Percentiles rank a stretch among this genome's conserved stretches.
Evolutionary conservation across 2,329 filamentous ascomycete species (phyloP).

Genomic region (Fusarium nematophilum): DNA sequence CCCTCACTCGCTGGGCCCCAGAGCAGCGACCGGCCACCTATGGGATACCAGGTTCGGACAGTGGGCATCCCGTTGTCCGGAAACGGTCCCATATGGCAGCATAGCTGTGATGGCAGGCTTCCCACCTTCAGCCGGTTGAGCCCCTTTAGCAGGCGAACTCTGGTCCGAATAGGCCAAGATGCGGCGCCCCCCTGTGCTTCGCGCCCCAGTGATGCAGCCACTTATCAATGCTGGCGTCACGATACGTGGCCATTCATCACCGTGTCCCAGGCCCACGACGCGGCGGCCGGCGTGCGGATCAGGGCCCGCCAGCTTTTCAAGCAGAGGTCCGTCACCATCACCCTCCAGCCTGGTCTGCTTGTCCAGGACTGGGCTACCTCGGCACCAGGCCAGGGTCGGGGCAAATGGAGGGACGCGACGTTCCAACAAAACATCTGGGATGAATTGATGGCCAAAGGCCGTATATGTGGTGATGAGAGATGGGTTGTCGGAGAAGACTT

Average conservation of each 20-base stretch:
- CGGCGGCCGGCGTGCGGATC: slow-evolving; percentile 57
- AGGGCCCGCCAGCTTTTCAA: slow-evolving; percentile 60
- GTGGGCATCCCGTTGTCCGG: slow-evolving; percentile 66
- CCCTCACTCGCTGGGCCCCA: slow-evolving; percentile 61
- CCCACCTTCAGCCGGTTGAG: background rate
- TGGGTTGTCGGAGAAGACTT: slow-evolving; percentile 71
- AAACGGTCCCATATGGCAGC: slow-evolving; percentile 61
- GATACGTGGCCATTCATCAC: slow-evolving; percentile 64
- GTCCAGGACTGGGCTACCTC: slow-evolving; percentile 2
- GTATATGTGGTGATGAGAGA: slow-evolving; percentile 68
- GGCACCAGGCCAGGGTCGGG: slow-evolving; percentile 23
- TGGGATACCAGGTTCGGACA: slow-evolving; percentile 58
- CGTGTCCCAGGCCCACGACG: slow-evolving; percentile 58
- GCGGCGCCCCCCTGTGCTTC: no score
- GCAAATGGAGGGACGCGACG: slow-evolving; percentile 49
- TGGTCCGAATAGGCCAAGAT: no score
- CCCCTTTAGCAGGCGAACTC: no score
- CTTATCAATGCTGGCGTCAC: slow-evolving; percentile 61
- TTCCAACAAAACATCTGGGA: slow-evolving; percentile 58
- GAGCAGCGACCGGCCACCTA: slow-evolving; percentile 52
- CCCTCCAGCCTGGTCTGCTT: slow-evolving; percentile 53
- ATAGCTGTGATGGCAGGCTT: slow-evolving; percentile 56
- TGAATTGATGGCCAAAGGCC: slow-evolving; percentile 62
- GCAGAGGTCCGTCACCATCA: slow-evolving; percentile 58
- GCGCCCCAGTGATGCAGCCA: no score